Base-by-base conservation (phyloP, 805 yeast species). In the Saccharomyces eubayanus region DNA sequence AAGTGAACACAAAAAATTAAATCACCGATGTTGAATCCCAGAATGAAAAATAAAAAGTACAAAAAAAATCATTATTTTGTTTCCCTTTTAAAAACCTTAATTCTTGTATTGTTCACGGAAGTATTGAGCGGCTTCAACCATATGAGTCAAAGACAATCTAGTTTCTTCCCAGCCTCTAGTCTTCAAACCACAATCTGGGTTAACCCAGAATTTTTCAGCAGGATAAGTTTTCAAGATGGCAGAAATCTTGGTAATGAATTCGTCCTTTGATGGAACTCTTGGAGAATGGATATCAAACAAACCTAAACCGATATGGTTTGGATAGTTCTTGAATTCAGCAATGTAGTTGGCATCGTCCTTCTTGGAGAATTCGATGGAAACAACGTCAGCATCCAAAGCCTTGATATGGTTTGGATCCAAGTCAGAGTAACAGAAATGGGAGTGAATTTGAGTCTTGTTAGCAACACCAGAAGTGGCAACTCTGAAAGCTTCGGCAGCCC, bases 161-260 rank as follows among this genome's bases (percentile, higher is more conserved):
- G 92, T 89, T 84, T 94, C 99, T 68, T 87, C 89, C 99, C 99
- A 94, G 68, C 96, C 96, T 86, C 99, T 91, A 76, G 99, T 94
- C 88, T 94, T 94, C 77, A 94, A 85, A 84, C 99, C 99, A 85
- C 99, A 94, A 82, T 94, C 99, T 72, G 99, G 99, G 95, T 94
- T 94, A 74, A 94, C 96, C 99, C 99, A 94, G 84, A 94, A 88
- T 78, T 91, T 92, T 76, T 88, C 89, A 73, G 94, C 95, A 74
- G 97, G 97, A 83, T 92, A 92, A 58, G 88, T 94, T 81, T 90
- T 89, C 77, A 94, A 80, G 80, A 94, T 91, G 75, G 89, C 94
- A 72, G 83, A 84, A 72, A 94, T 89, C 80, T 97, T 90, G 73
- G 85, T 77, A 75, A 89, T 85, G 77, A 94, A 92, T 80, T 94